Base-by-base conservation (phyloP, 208 protist genomes). In the Acanthamoeba lenticulata region DNA sequence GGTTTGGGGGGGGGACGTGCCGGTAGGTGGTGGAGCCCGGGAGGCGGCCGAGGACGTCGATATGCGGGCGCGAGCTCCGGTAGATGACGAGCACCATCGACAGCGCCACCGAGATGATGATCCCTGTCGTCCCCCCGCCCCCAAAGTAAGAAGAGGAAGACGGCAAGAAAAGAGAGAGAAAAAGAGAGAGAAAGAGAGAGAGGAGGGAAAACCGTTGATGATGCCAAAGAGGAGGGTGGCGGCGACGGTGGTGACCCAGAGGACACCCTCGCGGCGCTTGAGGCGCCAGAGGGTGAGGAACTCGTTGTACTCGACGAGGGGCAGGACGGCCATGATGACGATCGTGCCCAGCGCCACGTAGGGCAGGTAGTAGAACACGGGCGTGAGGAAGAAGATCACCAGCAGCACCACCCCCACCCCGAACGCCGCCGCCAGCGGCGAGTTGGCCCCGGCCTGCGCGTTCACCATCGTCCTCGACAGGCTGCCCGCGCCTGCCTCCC, bases 381-480 rank as follows among this genome's bases (percentile, higher is more conserved):
- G 45, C 21, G 94, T 94, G 11, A 94, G 52, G 19, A 95, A 88
- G 27, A 95, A 86, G 19, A 95, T 21, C 34, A 89, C 81, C 27
- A 94, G 9, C 5, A 95, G n/a, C 32, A 95, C 83, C 34, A 95
- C 88, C 2, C 72, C 27, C n/a, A 93, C 77, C 9, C 52, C 40
- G 0, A 95, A 81, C 24, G 93, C 40, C 17, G 55, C 42, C 15
- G 94, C 29, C 4, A 95, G 32, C 29, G 90, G 62, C 60, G 94
- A 93, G 40, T 65, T 86, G 34, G 91, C 69, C 67, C 88, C 79
- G 0, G 85, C 55, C 69, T 94, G 90, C n/a, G 74, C 65, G 42
- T 96, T 96, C 19, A 96, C 93, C 19, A 92, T 94, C 6, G 95
- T 96, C 45, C 95, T 42, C 15, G 85, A 94, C 38, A 96, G 44